Percentiles rank a stretch among this genome's conserved stretches.
Conservation (phyloP, 179 eudicot species). For the Actinidia arguta region DNA sequence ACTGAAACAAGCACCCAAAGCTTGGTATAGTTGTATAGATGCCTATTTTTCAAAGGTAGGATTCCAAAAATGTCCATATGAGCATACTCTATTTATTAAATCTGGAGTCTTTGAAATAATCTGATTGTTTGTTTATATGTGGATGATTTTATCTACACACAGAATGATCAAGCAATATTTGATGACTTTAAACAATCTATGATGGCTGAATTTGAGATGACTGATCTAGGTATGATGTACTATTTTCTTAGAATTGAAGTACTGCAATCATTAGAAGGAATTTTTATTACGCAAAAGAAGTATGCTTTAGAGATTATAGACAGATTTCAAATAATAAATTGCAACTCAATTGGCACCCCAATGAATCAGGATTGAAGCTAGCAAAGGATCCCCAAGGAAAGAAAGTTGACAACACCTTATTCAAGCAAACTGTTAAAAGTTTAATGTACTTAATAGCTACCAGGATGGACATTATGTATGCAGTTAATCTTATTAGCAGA, state of each 20-base stretch:
- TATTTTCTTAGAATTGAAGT: neutral
- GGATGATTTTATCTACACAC: neutral
- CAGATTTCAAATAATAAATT: no score
- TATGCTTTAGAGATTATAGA: no score
- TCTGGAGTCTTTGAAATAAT: neutral
- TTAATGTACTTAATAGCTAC: no score
- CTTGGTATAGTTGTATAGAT: neutral
- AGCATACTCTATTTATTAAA: conserved; percentile 8
- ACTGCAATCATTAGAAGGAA: no score
- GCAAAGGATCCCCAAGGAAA: no score
- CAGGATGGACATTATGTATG: no score
- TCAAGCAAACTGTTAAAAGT: no score
- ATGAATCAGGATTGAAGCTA: no score
- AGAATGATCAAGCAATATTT: neutral
- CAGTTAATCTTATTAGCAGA: no score
- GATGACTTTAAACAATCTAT: neutral
- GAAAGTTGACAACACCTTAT: no score
- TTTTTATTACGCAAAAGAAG: no score
- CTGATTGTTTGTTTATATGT: conserved; percentile 7
- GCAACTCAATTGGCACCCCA: no score
- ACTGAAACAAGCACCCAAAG: neutral
- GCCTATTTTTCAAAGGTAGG: neutral
- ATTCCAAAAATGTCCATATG: neutral
- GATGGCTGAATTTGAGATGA: neutral
- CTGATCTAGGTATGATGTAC: neutral